Percentiles rank a stretch among this genome's conserved stretches.
Conservation (phyloP, 148 eudicot species). For the Fallopia convolvulus region DNA sequence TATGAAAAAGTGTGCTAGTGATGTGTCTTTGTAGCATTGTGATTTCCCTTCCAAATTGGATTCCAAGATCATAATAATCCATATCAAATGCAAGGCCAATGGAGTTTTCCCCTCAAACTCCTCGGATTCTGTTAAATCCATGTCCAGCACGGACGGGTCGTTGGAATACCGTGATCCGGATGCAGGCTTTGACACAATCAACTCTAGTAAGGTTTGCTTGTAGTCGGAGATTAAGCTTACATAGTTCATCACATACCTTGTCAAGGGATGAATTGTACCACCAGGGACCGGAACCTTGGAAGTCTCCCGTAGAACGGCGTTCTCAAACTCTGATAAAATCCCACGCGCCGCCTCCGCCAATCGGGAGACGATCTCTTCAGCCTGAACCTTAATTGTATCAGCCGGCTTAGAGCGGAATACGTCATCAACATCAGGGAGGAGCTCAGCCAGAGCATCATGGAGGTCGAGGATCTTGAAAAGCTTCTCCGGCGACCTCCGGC, state of each 20-base stretch:
- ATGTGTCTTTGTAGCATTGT: conserved; percentile 45
- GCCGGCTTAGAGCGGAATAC: conserved; percentile 58
- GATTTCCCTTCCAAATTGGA: conserved; percentile 67
- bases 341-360: conserved; percentile 86
- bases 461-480: conserved; percentile 77
- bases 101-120: conserved; percentile 55
- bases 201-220: conserved; percentile 60
- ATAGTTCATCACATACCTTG: conserved; percentile 97
- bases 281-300: conserved; percentile 81
- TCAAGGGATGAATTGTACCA: conserved; percentile 83
- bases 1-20: conserved; percentile 63
- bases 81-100: conserved; percentile 73
- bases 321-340: conserved; percentile 85
- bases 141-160: conserved; percentile 46
- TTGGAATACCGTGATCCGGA: conserved; percentile 56
- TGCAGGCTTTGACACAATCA: conserved; percentile 70
- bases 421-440: conserved; percentile 59
- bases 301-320: conserved; percentile 67
- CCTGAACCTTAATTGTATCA: conserved; percentile 65
- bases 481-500: conserved; percentile 79
- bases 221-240: conserved; percentile 78
- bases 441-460: conserved; percentile 60
- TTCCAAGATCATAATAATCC: conserved; percentile 63
- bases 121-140: conserved; percentile 30
- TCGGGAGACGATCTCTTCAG: conserved; percentile 61